Conservation (phyloP, 2,329 filamentous ascomycete genomes). For the Calonectria hongkongensis region DNA sequence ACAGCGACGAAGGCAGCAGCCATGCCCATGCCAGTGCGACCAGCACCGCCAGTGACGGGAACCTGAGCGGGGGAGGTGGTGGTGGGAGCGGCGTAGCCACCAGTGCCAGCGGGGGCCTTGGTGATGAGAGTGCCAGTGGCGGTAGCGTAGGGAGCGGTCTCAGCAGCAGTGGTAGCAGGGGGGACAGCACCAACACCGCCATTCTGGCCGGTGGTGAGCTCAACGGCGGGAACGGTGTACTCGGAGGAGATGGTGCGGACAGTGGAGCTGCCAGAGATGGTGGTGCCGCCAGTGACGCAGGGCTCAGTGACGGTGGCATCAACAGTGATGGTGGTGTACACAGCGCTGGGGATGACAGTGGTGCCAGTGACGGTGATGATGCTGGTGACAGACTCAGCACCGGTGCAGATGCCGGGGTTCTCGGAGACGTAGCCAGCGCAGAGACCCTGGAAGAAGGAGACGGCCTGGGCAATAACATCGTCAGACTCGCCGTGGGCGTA, state of each 20-base stretch:
- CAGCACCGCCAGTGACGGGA: conserved; percentile 63
- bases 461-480: conserved; percentile 80
- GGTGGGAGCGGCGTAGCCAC: conserved; percentile 59
- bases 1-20: conserved; percentile 67
- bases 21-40: conserved; percentile 67
- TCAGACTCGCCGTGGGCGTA: conserved; percentile 82
- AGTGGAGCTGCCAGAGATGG: conserved; percentile 66
- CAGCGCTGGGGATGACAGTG: conserved; percentile 70
- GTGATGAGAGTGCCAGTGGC: conserved; percentile 52
- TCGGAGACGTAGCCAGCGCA: conserved; percentile 83
- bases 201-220: conserved; percentile 63
- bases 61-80: conserved; percentile 59
- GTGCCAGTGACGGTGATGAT: conserved; percentile 74
- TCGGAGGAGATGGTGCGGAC: conserved; percentile 71
- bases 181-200: conserved; percentile 48
- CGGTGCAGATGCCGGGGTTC: conserved; percentile 92
- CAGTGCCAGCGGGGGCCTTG: conserved; percentile 55
- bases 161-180: conserved; percentile 62
- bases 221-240: conserved; percentile 72
- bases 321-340: conserved; percentile 71
- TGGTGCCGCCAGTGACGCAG: conserved; percentile 69
- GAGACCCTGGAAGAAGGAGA: conserved; percentile 92
- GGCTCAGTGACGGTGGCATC: conserved; percentile 69
- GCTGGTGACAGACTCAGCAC: conserved; percentile 78
- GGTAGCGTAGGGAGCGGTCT: conserved; percentile 51